Evolutionary conservation across 1,284 basidiomycete species (phyloP).

Genomic region (Gastroboletus turbinatus): DNA sequence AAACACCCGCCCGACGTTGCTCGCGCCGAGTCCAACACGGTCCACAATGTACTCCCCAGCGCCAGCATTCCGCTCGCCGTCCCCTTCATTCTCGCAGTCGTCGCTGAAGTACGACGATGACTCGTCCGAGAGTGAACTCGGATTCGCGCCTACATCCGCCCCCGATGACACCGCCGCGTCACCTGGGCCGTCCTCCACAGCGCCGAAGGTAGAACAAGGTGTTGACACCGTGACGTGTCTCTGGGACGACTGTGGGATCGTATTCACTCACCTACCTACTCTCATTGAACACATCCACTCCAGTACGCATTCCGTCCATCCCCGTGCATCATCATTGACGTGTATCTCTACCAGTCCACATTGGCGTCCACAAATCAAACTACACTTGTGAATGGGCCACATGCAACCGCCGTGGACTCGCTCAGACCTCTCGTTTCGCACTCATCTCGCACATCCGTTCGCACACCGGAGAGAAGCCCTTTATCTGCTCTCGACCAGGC

Average conservation of each 20-base stretch:
- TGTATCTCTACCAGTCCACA: conserved; percentile 54
- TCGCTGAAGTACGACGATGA: conserved; percentile 27
- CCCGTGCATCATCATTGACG: background rate
- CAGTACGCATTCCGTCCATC: conserved; percentile 45
- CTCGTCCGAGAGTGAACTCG: conserved; percentile 28
- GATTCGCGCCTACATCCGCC: conserved; percentile 4
- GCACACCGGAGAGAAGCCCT: conserved; percentile 93
- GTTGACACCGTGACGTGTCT: conserved; percentile 63
- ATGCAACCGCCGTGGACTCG: conserved; percentile 74
- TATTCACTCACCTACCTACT: conserved; percentile 67
- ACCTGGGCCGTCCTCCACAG: conserved; percentile 29
- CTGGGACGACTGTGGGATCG: conserved; percentile 76
- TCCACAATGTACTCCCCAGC: conserved; percentile 28
- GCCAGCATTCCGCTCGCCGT: conserved; percentile 32
- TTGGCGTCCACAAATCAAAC: conserved; percentile 82
- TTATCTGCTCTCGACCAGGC: conserved; percentile 81
- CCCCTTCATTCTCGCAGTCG: conserved; percentile 31
- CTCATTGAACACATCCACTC: conserved; percentile 80
- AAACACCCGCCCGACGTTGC: conserved; percentile 18
- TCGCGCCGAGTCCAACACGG: background rate
- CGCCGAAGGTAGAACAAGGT: conserved; percentile 10
- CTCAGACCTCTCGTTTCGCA: conserved; percentile 85
- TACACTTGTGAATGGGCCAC: conserved; percentile 90
- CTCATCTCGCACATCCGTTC: conserved; percentile 84
- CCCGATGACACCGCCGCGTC: conserved; percentile 21